Evolutionary conservation across 2,329 filamentous ascomycete species (phyloP).

Genomic region (Aspergillus clavatus): DNA sequence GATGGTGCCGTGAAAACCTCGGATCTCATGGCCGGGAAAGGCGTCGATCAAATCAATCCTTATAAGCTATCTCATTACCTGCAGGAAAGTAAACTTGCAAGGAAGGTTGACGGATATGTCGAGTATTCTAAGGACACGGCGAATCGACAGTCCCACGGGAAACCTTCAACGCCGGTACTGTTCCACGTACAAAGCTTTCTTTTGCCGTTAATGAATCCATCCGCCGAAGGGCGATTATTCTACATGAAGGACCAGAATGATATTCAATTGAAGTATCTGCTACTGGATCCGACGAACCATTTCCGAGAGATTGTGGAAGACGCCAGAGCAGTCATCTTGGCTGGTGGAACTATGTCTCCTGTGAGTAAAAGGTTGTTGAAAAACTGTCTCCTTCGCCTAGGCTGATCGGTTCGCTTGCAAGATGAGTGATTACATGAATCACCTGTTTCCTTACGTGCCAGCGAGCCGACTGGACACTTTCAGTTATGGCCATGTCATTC

Average conservation of each 20-base stretch:
- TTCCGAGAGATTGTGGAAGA: constrained; percentile 83
- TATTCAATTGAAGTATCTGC: constrained; percentile 71
- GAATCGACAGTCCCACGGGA: constrained; percentile 24
- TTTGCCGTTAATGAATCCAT: constrained; percentile 78
- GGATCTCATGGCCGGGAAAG: constrained; percentile 72
- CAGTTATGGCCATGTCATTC: constrained; percentile 93
- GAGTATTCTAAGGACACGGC: constrained; percentile 55
- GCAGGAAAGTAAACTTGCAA: constrained; percentile 84
- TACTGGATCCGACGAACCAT: constrained; percentile 85
- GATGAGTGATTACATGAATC: constrained; percentile 81
- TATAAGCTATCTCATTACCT: constrained; percentile 84
- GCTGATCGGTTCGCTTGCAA: constrained; percentile 24
- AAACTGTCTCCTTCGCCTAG: neutral
- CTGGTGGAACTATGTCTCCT: constrained; percentile 95
- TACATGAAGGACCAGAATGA: constrained; percentile 45
- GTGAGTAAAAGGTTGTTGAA: constrained; percentile 36
- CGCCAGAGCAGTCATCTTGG: constrained; percentile 81
- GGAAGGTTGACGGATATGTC: constrained; percentile 89
- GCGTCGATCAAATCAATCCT: constrained; percentile 91
- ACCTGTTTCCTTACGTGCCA: constrained; percentile 74
- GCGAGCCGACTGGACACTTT: constrained; percentile 66
- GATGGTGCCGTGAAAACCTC: constrained; percentile 68
- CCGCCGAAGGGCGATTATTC: constrained; percentile 60
- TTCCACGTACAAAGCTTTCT: constrained; percentile 67
- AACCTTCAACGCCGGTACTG: constrained; percentile 48